Conservation (phyloP, 257 asterid species). For the Agastache rugosa region DNA sequence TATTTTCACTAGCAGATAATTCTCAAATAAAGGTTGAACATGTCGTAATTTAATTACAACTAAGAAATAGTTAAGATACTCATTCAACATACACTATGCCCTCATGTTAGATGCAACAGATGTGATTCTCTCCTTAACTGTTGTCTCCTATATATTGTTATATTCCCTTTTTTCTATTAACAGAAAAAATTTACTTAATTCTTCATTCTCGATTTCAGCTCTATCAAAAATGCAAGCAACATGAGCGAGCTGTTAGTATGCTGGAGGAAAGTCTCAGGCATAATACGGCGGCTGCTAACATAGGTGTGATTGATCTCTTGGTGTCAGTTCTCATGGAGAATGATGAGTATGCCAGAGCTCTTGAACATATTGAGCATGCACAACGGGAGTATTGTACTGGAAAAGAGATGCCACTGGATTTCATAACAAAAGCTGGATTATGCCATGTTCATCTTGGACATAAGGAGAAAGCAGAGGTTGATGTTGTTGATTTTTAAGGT, state of each 20-base stretch:
- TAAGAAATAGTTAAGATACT: not conserved
- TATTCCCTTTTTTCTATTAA: not conserved
- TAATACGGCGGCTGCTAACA: conserved; percentile 50
- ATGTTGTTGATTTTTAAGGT: conserved; percentile 12
- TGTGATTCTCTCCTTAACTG: conserved; percentile 5
- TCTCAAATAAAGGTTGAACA: conserved; percentile 2
- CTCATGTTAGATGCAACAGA: not conserved
- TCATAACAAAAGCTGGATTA: conserved; percentile 72
- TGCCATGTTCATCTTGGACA: conserved; percentile 73
- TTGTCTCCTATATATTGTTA: conserved; percentile 1
- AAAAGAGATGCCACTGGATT: conserved; percentile 57
- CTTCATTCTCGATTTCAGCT: conserved; percentile 46
- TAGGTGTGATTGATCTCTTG: conserved; percentile 60
- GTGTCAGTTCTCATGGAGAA: conserved; percentile 65
- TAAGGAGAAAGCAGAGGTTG: conserved; percentile 68
- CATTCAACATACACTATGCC: conserved; percentile 31
- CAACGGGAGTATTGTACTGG: conserved; percentile 47
- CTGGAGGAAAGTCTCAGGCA: conserved; percentile 62
- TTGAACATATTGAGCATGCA: conserved; percentile 63
- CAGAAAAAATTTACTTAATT: conserved; percentile 1
- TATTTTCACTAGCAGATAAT: conserved; percentile 1
- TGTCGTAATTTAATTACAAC: not conserved
- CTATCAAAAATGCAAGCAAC: conserved; percentile 64
- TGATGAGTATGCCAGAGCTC: conserved; percentile 62
- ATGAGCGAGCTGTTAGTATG: conserved; percentile 63